Conservation (phyloP, 768 basidiomycete genomes). For the Leccinum broughii region DNA sequence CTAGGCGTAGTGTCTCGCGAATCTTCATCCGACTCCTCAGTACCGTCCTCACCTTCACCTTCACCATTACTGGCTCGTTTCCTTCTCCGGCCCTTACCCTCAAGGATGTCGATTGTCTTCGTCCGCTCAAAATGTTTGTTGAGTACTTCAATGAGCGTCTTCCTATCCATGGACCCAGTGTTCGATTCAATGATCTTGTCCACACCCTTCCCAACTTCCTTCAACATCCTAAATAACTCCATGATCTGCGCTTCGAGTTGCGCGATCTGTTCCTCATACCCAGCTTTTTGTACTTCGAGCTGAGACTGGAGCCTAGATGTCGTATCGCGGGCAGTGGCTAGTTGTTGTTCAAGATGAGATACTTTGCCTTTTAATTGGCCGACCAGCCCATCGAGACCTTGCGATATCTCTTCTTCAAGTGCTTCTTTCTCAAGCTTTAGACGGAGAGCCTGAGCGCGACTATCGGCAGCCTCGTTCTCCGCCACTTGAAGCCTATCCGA, state of each 20-base stretch:
- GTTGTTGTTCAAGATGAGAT: slow-evolving; percentile 70
- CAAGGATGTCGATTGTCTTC: slow-evolving; percentile 83
- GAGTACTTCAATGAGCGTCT: slow-evolving; percentile 74
- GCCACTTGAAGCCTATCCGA: slow-evolving; percentile 79
- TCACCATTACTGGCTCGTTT: slow-evolving; percentile 33
- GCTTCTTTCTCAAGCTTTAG: slow-evolving; percentile 80
- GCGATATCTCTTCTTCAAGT: slow-evolving; percentile 78
- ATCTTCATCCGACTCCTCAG: slow-evolving; percentile 46
- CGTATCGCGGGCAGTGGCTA: slow-evolving; percentile 76
- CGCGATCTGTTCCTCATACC: slow-evolving; percentile 82
- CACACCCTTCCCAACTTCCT: slow-evolving; percentile 48
- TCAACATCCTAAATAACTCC: slow-evolving; percentile 93
- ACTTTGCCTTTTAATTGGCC: slow-evolving; percentile 77
- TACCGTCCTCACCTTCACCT: slow-evolving; percentile 26
- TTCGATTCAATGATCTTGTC: slow-evolving; percentile 70
- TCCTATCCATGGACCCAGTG: slow-evolving; percentile 68
- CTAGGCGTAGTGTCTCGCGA: slow-evolving; percentile 60
- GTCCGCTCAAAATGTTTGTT: slow-evolving; percentile 81
- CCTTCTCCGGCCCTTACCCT: slow-evolving; percentile 55
- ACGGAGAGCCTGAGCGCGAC: slow-evolving; percentile 60
- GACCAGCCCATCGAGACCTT: slow-evolving; percentile 81
- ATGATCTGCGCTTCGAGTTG: slow-evolving; percentile 91
- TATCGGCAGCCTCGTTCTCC: slow-evolving; percentile 73
- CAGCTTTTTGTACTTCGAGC: slow-evolving; percentile 70
- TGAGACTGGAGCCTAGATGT: slow-evolving; percentile 75